These are phyloP conservation scores for Pilaira anomala DNA, from an alignment of 192 early-diverging fungal genomes.

Conservation along the genomic window DNA sequence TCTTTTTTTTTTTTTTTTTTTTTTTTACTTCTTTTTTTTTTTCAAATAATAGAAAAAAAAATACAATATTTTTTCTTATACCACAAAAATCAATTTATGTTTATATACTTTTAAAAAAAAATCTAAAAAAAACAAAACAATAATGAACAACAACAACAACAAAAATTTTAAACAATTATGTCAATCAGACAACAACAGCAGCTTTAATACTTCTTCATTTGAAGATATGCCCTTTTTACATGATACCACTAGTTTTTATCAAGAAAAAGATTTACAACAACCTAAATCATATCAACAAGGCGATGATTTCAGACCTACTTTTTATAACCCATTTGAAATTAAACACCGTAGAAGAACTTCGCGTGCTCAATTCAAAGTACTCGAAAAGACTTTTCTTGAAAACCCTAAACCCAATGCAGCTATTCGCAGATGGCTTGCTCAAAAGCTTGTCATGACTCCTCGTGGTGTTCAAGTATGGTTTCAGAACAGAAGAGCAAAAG, in stretches of 20 bases:
- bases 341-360: constrained; percentile 74
- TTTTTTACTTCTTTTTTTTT: constrained; percentile 3
- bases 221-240: not conserved
- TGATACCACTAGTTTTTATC: not conserved
- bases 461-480: constrained; percentile 84
- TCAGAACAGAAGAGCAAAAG: constrained; percentile 86
- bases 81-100: not conserved
- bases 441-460: constrained; percentile 63
- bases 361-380: constrained; percentile 65
- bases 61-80: not conserved
- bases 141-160: constrained; percentile 5
- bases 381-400: constrained; percentile 64
- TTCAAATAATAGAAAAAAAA: constrained; percentile 2
- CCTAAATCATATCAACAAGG: constrained; percentile 2
- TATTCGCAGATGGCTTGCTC: constrained; percentile 58
- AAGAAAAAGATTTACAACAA: not conserved
- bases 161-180: constrained; percentile 15
- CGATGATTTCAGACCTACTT: constrained; percentile 62
- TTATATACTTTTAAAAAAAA: not conserved
- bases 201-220: not conserved
- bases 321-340: constrained; percentile 76
- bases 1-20: constrained; percentile 10
- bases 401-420: constrained; percentile 64
- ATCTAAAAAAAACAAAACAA: not conserved
- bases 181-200: not conserved